A percentile compares a stretch with the other conserved stretches of the same genome.
phyloP scores from a whole-genome alignment of 495 filamentous ascomycete genomes.

The Hypoxylon perforatum region DNA sequence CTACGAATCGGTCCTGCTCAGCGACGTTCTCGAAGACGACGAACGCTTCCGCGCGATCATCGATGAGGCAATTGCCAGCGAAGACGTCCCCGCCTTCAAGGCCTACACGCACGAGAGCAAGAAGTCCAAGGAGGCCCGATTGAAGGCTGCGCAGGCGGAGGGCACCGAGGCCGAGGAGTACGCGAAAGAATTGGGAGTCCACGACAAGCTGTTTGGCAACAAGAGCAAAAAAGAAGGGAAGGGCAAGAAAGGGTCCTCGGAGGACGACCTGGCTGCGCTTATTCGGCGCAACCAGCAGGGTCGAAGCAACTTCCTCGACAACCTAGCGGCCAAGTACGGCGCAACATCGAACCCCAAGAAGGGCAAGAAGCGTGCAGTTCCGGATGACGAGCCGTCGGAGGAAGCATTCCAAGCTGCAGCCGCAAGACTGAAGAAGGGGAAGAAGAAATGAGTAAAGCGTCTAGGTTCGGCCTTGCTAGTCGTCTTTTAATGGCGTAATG shows the following conservation, averaged over 20 bases:
- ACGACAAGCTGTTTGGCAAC: constrained; percentile 64
- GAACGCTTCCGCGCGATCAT: constrained; percentile 83
- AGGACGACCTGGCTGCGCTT: constrained; percentile 54
- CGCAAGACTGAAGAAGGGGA: constrained; percentile 57
- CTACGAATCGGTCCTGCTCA: constrained; percentile 87
- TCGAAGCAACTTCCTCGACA: constrained; percentile 68
- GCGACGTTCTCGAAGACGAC: constrained; percentile 85
- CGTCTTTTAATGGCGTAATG: constrained; percentile 21
- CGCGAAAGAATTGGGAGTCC: constrained; percentile 75
- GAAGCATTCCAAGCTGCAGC: constrained; percentile 71
- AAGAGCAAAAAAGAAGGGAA: constrained; percentile 50
- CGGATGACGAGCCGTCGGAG: constrained; percentile 70
- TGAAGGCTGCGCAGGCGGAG: constrained; percentile 73
- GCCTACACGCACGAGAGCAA: constrained; percentile 78
- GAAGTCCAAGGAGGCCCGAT: constrained; percentile 69
- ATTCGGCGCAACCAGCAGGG: constrained; percentile 54
- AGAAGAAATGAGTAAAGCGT: constrained; percentile 39
- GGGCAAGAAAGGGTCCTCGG: constrained; percentile 54
- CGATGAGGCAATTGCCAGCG: constrained; percentile 78
- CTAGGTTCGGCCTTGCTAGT: not conserved
- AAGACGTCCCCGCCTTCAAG: constrained; percentile 71
- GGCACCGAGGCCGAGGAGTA: constrained; percentile 76
- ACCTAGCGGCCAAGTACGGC: constrained; percentile 80
- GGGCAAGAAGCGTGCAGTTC: constrained; percentile 60
- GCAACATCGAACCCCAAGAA: constrained; percentile 53